These are phyloP conservation scores for Alternaria burnsii DNA, from an alignment of 2,329 filamentous ascomycete species.

Conservation along the genomic window DNA sequence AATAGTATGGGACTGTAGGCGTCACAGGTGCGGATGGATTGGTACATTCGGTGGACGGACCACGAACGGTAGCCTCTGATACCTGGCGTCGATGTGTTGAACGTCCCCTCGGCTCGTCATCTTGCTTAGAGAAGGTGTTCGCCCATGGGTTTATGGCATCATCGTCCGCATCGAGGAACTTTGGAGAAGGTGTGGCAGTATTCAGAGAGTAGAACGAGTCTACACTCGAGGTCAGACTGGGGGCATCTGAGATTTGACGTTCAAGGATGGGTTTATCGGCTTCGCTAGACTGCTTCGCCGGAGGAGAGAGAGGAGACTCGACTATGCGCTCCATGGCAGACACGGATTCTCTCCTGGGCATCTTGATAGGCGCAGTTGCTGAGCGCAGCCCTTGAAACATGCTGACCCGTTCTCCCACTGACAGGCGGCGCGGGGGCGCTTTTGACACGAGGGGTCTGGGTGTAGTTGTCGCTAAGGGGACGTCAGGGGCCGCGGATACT, in stretches of 20 bases:
- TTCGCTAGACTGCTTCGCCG: constrained; percentile 14
- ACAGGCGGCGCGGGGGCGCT: constrained; percentile 28
- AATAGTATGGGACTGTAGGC: constrained; percentile 31
- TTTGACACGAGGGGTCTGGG: constrained; percentile 17
- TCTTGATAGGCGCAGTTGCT: constrained; percentile 34
- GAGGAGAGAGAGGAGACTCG: constrained; percentile 19
- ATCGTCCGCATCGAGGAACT: constrained; percentile 42
- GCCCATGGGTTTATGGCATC: constrained; percentile 43
- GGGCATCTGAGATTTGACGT: constrained; percentile 39
- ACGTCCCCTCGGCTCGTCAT: constrained; percentile 36
- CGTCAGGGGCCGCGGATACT: constrained; percentile 33
- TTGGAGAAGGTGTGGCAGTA: constrained; percentile 38
- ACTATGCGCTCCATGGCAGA: constrained; percentile 32
- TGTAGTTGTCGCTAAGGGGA: constrained; percentile 27
- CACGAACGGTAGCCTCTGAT: constrained; percentile 49
- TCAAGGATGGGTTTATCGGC: constrained; percentile 24
- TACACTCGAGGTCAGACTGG: constrained; percentile 46
- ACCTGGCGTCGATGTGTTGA: constrained; percentile 46
- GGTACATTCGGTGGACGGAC: constrained; percentile 26
- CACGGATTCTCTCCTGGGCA: constrained; percentile 19
- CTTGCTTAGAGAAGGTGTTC: constrained; percentile 12
- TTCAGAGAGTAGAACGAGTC: constrained; percentile 51
- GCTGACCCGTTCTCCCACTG: constrained; percentile 43
- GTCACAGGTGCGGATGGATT: constrained; percentile 30
- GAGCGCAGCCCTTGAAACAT: constrained; percentile 42